Evolutionary conservation across 179 eudicot species (phyloP).

Genomic region (Beta lomatogona): DNA sequence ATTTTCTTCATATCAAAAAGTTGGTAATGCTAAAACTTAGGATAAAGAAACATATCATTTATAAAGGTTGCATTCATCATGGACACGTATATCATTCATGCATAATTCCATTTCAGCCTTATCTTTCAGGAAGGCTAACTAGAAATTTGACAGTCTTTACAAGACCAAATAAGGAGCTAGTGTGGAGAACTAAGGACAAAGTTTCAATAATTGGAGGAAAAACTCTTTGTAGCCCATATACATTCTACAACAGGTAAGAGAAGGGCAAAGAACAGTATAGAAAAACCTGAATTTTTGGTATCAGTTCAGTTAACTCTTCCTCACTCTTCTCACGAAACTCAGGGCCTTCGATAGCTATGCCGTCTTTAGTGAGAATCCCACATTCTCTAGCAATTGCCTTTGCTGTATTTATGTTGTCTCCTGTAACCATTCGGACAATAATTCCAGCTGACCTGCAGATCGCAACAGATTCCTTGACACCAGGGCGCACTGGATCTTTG

Average conservation of each 20-base stretch:
- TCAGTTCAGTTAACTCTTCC: constrained; percentile 65
- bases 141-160: background rate
- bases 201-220: background rate
- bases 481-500: constrained; percentile 93
- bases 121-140: background rate
- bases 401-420: constrained; percentile 93
- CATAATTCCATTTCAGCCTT: background rate
- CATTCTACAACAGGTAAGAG: background rate
- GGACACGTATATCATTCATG: background rate
- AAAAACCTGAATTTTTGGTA: constrained; percentile 87
- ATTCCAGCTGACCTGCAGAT: constrained; percentile 89
- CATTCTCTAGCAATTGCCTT: constrained; percentile 98
- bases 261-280: background rate
- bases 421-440: constrained; percentile 89
- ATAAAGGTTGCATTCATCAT: background rate
- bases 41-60: background rate
- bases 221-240: background rate
- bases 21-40: background rate
- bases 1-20: background rate
- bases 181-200: background rate
- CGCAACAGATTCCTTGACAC: constrained; percentile 90
- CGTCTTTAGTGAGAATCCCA: constrained; percentile 91
- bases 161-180: constrained; percentile 1
- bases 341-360: constrained; percentile 96
- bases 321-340: constrained; percentile 71